phyloP scores from a whole-genome alignment of 768 basidiomycete species.

The Wakefieldia striispora region DNA sequence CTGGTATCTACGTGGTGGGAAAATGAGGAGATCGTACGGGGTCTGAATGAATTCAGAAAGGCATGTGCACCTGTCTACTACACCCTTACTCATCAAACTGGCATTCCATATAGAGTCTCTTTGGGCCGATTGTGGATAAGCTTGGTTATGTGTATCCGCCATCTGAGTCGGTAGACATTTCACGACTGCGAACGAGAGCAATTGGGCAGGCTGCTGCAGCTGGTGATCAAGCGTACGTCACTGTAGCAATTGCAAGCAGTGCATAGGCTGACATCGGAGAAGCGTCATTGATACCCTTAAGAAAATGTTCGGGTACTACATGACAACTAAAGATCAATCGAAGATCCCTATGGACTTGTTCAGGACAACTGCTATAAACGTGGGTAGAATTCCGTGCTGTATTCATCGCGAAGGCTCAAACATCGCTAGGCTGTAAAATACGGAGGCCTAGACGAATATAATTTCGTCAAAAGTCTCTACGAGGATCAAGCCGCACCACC shows the following conservation, averaged over 20 bases:
- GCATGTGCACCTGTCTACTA: constrained; percentile 37
- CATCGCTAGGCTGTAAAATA: constrained; percentile 60
- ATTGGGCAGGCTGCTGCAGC: constrained; percentile 54
- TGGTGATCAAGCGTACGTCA: constrained; percentile 40
- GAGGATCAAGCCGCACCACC: constrained; percentile 74
- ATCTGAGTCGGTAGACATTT: constrained; percentile 63
- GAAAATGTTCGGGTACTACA: constrained; percentile 66
- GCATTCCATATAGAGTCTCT: constrained; percentile 46
- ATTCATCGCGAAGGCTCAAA: neutral
- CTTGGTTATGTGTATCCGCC: constrained; percentile 75
- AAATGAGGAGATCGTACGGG: constrained; percentile 48
- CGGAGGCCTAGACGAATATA: constrained; percentile 74
- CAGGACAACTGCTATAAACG: constrained; percentile 49
- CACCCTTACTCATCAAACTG: neutral
- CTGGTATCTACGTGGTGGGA: constrained; percentile 84
- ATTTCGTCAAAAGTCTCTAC: constrained; percentile 65
- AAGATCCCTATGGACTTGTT: constrained; percentile 81
- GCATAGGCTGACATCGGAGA: constrained; percentile 1
- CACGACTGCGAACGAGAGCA: constrained; percentile 72
- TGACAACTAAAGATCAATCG: constrained; percentile 71
- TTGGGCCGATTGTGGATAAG: constrained; percentile 71
- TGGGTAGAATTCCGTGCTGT: constrained; percentile 30
- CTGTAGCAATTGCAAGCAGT: neutral
- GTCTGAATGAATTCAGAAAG: constrained; percentile 58
- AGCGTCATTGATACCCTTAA: constrained; percentile 77